Evolutionary conservation across 257 asterid genomes (phyloP), one percentile per base, ranked within the genome.

Genomic region (Primulina eburnea): DNA sequence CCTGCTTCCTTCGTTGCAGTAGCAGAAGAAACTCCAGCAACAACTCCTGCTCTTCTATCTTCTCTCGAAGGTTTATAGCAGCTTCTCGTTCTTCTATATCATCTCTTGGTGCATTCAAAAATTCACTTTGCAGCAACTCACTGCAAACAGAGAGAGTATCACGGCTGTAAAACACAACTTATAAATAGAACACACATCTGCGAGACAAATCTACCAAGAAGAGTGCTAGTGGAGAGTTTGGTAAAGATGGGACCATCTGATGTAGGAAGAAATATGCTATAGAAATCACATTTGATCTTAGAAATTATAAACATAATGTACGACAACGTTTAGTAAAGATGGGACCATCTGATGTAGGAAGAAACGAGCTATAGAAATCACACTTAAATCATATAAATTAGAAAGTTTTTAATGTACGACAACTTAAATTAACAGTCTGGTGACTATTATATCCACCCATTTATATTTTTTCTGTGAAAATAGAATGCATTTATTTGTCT

Each of bases 111-210:
- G 85, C 95, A 68, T 78, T 91, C 63, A 94, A 81, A 73, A 94
- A 91, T 71, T 89, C 97, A 68, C 99, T 94, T 85, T 89, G 88
- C 90, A 91, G 60, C 80, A 94, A 75, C 70, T 88, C 98, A 68
- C 99, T 94, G 85, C 61, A 73, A 21, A 34, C 40, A 17, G 53
- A 58, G 20, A 28, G 67, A 55, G 53, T 20, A 66, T 73, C 0
- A 70, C 76, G 82, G 72, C 71, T 34, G 62, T 38, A 16, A 35
- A 18, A 60, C 64, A 5, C 20, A 56, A 71, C 64, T 37, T n/a
- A 65, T 6, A 5, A 58, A 60, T 35, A 60, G 58, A 35, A 12
- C 47, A 64, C 56, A 33, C 30, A 67, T 29, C 60, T 20, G 28
- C 66, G 28, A 76, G 53, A 56, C 4, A 28, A 12, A 62, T 55